Conservation (phyloP, 495 filamentous ascomycete genomes). For the Xylaria palmicola region DNA sequence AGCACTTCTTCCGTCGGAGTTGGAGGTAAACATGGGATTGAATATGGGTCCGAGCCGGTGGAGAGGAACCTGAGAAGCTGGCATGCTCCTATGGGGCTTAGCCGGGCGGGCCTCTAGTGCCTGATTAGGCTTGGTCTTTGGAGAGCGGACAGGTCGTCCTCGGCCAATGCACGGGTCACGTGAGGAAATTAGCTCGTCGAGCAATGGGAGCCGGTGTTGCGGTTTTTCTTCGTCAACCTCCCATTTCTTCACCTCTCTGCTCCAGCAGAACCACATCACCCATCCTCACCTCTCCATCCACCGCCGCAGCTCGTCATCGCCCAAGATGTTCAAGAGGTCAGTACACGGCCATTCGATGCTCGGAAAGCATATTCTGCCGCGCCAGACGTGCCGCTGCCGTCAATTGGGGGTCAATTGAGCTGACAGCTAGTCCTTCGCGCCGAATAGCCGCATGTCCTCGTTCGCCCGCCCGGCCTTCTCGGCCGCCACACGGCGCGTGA, state of each 20-base stretch:
- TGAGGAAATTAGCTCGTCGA: conserved; percentile 16
- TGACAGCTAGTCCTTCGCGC: conserved; percentile 37
- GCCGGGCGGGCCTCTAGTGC: neutral
- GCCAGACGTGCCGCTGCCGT: neutral
- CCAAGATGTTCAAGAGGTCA: conserved; percentile 90
- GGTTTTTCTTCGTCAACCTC: conserved; percentile 31
- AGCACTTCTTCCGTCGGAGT: neutral
- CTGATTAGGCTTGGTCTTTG: conserved; percentile 5
- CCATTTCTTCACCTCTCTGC: conserved; percentile 33
- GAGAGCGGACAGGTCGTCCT: neutral
- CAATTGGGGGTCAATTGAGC: conserved; percentile 39
- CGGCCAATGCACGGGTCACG: conserved; percentile 5
- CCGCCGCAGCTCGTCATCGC: conserved; percentile 52
- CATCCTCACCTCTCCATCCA: conserved; percentile 41
- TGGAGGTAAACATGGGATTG: neutral
- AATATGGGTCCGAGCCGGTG: neutral
- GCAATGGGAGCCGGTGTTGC: conserved; percentile 13
- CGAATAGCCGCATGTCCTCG: conserved; percentile 72
- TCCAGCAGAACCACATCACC: conserved; percentile 36
- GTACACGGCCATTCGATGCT: conserved; percentile 29
- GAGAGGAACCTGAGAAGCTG: neutral
- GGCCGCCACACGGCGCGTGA: conserved; percentile 64
- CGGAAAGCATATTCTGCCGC: conserved; percentile 10
- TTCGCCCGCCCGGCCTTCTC: conserved; percentile 72
- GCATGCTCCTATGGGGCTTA: neutral